Evolutionary conservation across 768 basidiomycete species (phyloP).

Genomic region (Hemileccinum impolitum): DNA sequence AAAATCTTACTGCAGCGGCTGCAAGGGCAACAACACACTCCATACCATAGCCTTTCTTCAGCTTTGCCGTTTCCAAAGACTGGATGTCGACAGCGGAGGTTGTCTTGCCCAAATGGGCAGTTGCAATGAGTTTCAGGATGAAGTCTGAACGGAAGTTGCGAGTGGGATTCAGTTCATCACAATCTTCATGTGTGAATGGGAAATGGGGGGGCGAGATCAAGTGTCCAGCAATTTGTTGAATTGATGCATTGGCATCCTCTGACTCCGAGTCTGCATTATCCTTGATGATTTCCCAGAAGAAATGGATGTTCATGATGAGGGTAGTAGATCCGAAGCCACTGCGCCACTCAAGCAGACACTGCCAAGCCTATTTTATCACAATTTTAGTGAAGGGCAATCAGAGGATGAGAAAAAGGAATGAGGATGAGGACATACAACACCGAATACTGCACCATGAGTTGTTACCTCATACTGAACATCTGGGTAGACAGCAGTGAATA

Average conservation of each 20-base stretch:
- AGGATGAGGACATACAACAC: neutral
- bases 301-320: neutral
- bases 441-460: neutral
- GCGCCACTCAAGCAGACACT: conserved; percentile 2
- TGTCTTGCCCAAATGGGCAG: conserved; percentile 1
- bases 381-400: neutral
- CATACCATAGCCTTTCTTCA: neutral
- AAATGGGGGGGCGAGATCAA: neutral
- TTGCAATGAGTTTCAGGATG: neutral
- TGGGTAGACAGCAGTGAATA: neutral
- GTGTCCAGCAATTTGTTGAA: neutral
- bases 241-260: neutral
- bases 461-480: neutral
- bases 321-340: conserved; percentile 1
- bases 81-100: neutral
- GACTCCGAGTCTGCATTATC: neutral
- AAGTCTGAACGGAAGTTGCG: conserved; percentile 1
- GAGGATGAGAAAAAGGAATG: neutral
- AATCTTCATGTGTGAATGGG: conserved; percentile 1
- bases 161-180: neutral
- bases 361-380: conserved; percentile 1
- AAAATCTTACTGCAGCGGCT: no score
- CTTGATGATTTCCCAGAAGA: conserved; percentile 1
- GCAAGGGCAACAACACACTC: no score
- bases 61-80: neutral